Evolutionary conservation across 1,284 basidiomycete species (phyloP).

Genomic region (Boletellus deceptivus): DNA sequence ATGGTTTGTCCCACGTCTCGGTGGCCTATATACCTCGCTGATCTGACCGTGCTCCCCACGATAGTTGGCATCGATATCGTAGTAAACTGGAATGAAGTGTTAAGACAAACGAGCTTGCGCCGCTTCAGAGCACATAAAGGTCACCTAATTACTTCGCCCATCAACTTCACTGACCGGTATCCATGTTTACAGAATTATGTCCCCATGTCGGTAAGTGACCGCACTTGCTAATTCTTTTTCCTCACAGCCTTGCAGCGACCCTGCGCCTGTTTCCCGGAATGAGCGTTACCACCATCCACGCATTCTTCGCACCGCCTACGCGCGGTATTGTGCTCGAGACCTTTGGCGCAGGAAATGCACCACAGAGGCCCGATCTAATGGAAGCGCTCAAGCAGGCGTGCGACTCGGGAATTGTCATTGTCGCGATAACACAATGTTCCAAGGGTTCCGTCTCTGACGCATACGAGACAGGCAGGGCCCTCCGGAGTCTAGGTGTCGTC

Average conservation of each 20-base stretch:
- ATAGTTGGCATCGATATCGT: slow-evolving; percentile 86
- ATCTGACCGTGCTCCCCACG: not conserved
- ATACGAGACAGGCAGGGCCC: slow-evolving; percentile 79
- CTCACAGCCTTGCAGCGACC: slow-evolving; percentile 47
- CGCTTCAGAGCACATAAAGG: slow-evolving; percentile 82
- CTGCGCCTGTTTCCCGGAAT: slow-evolving; percentile 88
- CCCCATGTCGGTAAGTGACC: slow-evolving; percentile 65
- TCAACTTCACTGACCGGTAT: slow-evolving; percentile 9
- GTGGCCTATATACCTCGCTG: not conserved
- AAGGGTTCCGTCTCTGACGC: slow-evolving; percentile 79
- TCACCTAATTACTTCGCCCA: slow-evolving; percentile 25
- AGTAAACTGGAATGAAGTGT: slow-evolving; percentile 83
- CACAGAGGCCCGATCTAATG: slow-evolving; percentile 68
- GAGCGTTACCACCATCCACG: slow-evolving; percentile 64
- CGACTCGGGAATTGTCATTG: slow-evolving; percentile 80
- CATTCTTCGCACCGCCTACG: slow-evolving; percentile 71
- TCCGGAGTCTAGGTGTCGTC: slow-evolving; percentile 73
- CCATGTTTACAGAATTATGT: slow-evolving; percentile 58
- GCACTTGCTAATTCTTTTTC: not conserved
- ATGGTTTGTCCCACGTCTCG: slow-evolving; percentile 45
- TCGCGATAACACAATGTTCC: slow-evolving; percentile 88
- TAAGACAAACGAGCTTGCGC: slow-evolving; percentile 72
- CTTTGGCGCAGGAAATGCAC: slow-evolving; percentile 87
- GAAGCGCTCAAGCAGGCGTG: slow-evolving; percentile 76
- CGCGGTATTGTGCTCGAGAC: slow-evolving; percentile 84